A percentile compares a stretch with the other conserved stretches of the same genome.
Conservation (phyloP, 2,329 filamentous ascomycete species). For the Monosporascus sp. region DNA sequence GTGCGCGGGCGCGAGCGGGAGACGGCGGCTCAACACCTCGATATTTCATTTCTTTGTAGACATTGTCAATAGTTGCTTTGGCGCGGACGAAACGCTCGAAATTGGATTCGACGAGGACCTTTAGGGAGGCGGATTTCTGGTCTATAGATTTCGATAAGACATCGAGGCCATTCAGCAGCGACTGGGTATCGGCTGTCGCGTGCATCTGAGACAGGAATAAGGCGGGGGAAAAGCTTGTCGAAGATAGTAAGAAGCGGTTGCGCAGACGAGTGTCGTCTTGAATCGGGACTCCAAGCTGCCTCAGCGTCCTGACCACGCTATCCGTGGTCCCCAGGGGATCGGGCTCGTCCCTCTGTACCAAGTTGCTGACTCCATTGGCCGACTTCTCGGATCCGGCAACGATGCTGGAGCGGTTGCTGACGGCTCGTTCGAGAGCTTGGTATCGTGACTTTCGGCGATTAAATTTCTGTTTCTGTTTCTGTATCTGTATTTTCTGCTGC, state of each 20-base stretch:
- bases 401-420: slow-evolving; percentile 62
- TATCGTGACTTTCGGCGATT: slow-evolving; percentile 70
- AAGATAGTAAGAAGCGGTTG: slow-evolving; percentile 94
- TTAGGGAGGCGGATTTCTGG: slow-evolving; percentile 93
- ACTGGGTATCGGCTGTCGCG: slow-evolving; percentile 75
- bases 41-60: slow-evolving; percentile 96
- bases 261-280: slow-evolving; percentile 78
- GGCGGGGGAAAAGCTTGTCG: slow-evolving; percentile 88
- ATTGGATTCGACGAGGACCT: slow-evolving; percentile 93
- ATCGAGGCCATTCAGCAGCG: slow-evolving; percentile 75
- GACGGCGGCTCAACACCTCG: slow-evolving; percentile 51
- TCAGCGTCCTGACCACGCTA: slow-evolving; percentile 78
- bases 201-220: slow-evolving; percentile 92
- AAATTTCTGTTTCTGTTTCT: slow-evolving; percentile 42
- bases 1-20: slow-evolving; percentile 36
- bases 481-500: slow-evolving; percentile 38
- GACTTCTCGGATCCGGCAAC: slow-evolving; percentile 64
- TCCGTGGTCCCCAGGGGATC: slow-evolving; percentile 86
- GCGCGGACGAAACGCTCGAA: slow-evolving; percentile 97
- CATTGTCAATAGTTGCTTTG: slow-evolving; percentile 96
- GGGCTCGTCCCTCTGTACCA: slow-evolving; percentile 86
- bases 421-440: slow-evolving; percentile 73
- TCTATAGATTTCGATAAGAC: slow-evolving; percentile 88
- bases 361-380: slow-evolving; percentile 61
- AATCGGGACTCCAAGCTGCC: slow-evolving; percentile 69